phyloP scores from a whole-genome alignment of 2,329 filamentous ascomycete species.

The Fusarium brachygibbosum region DNA sequence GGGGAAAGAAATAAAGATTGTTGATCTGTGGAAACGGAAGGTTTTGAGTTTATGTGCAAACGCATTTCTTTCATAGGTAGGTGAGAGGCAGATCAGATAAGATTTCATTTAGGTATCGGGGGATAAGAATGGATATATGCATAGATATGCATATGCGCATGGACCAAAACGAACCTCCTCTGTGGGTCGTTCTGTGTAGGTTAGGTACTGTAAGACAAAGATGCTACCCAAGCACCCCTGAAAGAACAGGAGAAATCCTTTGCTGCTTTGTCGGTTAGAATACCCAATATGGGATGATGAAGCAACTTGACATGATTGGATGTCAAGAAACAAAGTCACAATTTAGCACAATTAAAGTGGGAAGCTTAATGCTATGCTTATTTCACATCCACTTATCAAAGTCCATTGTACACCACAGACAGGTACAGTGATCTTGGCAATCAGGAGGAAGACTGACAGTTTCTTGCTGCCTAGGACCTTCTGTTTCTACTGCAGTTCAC shows the following conservation, averaged over 20 bases:
- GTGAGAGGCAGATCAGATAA: neutral
- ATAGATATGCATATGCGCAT: neutral
- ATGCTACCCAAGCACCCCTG: neutral
- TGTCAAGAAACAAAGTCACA: constrained; percentile 14
- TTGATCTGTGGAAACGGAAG: neutral
- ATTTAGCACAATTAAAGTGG: constrained; percentile 27
- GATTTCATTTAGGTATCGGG: neutral
- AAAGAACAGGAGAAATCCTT: neutral
- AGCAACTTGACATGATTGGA: constrained; percentile 5
- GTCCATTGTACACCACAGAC: constrained; percentile 2
- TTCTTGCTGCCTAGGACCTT: constrained; percentile 1
- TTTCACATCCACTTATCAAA: constrained; percentile 13
- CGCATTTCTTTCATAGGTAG: neutral
- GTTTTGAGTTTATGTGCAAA: neutral
- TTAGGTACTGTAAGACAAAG: neutral
- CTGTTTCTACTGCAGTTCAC: neutral
- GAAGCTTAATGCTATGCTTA: constrained; percentile 31
- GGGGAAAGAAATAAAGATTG: neutral
- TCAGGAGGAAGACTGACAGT: neutral
- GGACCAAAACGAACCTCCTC: neutral
- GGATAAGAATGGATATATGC: neutral
- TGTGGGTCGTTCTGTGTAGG: neutral
- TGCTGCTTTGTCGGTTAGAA: constrained; percentile 7
- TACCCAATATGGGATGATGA: constrained; percentile 2
- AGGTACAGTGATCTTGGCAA: constrained; percentile 15